These are phyloP conservation scores for Cephalotrichum gorgonifer DNA, from an alignment of 2,329 filamentous ascomycete species.

Conservation along the genomic window DNA sequence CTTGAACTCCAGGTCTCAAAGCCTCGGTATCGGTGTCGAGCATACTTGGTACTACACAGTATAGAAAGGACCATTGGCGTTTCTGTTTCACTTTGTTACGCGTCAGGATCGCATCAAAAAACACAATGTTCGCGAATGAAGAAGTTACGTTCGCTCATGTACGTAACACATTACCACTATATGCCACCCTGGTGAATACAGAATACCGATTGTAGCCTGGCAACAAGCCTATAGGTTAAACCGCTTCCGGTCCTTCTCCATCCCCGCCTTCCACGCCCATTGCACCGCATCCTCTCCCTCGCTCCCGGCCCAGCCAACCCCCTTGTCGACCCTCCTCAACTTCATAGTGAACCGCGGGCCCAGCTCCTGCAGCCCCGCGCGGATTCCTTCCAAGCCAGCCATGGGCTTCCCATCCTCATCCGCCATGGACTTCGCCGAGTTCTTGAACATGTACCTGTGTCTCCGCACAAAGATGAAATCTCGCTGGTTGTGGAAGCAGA, in stretches of 20 bases:
- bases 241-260: conserved; percentile 88
- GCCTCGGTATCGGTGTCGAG: neutral
- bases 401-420: conserved; percentile 74
- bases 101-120: neutral
- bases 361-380: conserved; percentile 80
- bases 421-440: conserved; percentile 82
- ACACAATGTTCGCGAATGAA: neutral
- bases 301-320: conserved; percentile 60
- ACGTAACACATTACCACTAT: neutral
- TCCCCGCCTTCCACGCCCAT: conserved; percentile 93
- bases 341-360: conserved; percentile 66
- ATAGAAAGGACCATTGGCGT: neutral
- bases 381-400: conserved; percentile 74
- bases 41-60: neutral
- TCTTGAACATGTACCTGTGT: conserved; percentile 86
- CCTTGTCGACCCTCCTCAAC: conserved; percentile 81
- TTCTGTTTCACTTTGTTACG: neutral
- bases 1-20: too few species aligned
- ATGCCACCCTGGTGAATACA: neutral
- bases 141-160: neutral
- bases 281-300: conserved; percentile 67
- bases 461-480: conserved; percentile 92
- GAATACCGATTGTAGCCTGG: neutral
- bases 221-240: conserved; percentile 65
- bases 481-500: conserved; percentile 88